Percentiles rank a stretch among this genome's conserved stretches.
These are phyloP conservation scores for Leucosporidium creatinivorum DNA, from an alignment of 768 basidiomycete species.

Conservation along the genomic window DNA sequence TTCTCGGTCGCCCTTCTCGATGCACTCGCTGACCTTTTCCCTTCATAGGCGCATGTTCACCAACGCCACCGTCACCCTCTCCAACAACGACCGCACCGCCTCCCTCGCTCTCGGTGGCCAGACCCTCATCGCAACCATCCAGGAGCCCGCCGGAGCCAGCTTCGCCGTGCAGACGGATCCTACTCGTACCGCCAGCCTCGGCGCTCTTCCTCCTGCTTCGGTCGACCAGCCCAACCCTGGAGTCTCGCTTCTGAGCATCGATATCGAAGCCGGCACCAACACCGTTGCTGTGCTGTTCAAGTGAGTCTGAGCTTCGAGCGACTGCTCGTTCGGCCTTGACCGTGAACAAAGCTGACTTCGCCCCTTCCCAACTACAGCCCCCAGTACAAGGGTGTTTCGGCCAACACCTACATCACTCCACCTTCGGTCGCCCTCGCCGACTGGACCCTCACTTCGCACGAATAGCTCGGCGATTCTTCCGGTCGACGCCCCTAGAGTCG, in stretches of 20 bases:
- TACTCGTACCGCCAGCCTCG: slow-evolving; percentile 1
- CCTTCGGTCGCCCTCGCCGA: slow-evolving; percentile 35
- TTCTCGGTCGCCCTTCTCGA: not conserved
- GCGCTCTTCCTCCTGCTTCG: not conserved
- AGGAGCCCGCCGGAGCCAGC: slow-evolving; percentile 57
- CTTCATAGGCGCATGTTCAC: slow-evolving; percentile 83
- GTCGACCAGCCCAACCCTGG: slow-evolving; percentile 59
- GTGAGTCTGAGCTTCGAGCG: slow-evolving; percentile 6
- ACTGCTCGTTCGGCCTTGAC: too few relatives aligned
- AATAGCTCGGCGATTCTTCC: not conserved
- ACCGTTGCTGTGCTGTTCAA: slow-evolving; percentile 71
- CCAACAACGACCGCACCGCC: slow-evolving; percentile 56
- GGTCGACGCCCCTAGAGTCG: too few relatives aligned
- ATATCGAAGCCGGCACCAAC: slow-evolving; percentile 57
- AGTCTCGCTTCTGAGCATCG: slow-evolving; percentile 72
- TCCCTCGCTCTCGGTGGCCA: slow-evolving; percentile 65
- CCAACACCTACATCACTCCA: slow-evolving; percentile 61
- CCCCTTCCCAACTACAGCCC: slow-evolving; percentile 54
- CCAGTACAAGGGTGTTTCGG: slow-evolving; percentile 57
- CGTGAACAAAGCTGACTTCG: too few relatives aligned
- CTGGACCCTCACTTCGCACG: slow-evolving; percentile 27
- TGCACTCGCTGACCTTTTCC: not conserved
- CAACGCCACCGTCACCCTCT: slow-evolving; percentile 66
- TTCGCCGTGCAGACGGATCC: slow-evolving; percentile 50
- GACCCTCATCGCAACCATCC: slow-evolving; percentile 58